phyloP scores from a whole-genome alignment of 2,329 filamentous ascomycete genomes.

The Macrophomina tecta region DNA sequence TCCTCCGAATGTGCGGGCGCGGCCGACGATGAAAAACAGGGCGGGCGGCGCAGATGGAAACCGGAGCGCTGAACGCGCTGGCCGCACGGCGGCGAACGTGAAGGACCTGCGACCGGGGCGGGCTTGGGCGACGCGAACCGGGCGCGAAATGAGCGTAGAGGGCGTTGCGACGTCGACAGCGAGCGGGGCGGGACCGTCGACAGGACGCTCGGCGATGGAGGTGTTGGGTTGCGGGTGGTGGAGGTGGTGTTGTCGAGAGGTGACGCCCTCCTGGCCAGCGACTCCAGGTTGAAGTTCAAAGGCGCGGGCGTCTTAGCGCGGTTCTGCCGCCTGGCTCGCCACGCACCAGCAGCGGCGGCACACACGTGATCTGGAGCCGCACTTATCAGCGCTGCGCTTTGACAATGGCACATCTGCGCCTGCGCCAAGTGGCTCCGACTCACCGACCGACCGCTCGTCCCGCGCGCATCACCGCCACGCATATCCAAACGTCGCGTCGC shows the following conservation, averaged over 20 bases:
- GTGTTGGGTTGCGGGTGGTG: slow-evolving; percentile 35
- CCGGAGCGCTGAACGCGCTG: slow-evolving; percentile 43
- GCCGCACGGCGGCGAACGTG: slow-evolving; percentile 30
- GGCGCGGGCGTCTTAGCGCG: neutral
- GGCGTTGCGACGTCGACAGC: slow-evolving; percentile 36
- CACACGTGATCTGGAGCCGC: slow-evolving; percentile 17
- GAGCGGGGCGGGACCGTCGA: slow-evolving; percentile 35
- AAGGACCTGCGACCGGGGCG: slow-evolving; percentile 31
- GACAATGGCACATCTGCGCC: neutral
- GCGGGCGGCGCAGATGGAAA: slow-evolving; percentile 26
- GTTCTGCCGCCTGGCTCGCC: slow-evolving; percentile 10
- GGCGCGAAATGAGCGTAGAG: slow-evolving; percentile 27
- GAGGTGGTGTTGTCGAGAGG: slow-evolving; percentile 13
- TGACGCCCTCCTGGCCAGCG: slow-evolving; percentile 17
- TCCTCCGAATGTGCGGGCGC: neutral
- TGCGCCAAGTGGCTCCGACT: slow-evolving; percentile 7
- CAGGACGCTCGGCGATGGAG: slow-evolving; percentile 42
- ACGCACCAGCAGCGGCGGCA: neutral
- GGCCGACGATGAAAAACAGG: slow-evolving; percentile 14
- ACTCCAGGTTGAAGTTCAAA: slow-evolving; percentile 25
- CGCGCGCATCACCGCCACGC: slow-evolving; percentile 12
- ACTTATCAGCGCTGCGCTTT: neutral
- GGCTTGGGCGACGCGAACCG: slow-evolving; percentile 25
- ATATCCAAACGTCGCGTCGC: slow-evolving; percentile 12
- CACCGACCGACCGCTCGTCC: slow-evolving; percentile 20